These are phyloP conservation scores for Boletellus ananas DNA, from an alignment of 768 basidiomycete species.

Conservation along the genomic window DNA sequence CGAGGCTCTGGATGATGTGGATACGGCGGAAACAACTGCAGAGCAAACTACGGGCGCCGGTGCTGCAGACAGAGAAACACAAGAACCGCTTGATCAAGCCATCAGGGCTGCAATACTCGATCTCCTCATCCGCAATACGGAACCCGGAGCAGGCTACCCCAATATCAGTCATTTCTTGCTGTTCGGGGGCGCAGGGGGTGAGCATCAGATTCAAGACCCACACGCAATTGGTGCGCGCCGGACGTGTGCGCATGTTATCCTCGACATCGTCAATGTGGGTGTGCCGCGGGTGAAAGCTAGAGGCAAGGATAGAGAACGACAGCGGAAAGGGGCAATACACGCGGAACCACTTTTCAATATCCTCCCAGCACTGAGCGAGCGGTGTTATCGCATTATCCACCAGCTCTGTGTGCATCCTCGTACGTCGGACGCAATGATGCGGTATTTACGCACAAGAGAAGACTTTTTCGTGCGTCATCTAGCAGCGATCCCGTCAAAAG, in stretches of 20 bases:
- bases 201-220: constrained; percentile 73
- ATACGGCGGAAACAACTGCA: constrained; percentile 53
- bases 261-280: constrained; percentile 72
- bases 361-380: constrained; percentile 79
- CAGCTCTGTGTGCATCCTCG: constrained; percentile 85
- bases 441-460: constrained; percentile 83
- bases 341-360: constrained; percentile 54
- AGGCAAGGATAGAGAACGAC: constrained; percentile 36
- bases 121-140: constrained; percentile 74
- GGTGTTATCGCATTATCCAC: constrained; percentile 76
- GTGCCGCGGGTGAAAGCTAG: constrained; percentile 54
- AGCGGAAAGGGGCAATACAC: constrained; percentile 25
- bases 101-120: constrained; percentile 77
- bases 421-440: constrained; percentile 76
- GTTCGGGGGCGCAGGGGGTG: constrained; percentile 59
- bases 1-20: constrained; percentile 60
- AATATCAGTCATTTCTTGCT: constrained; percentile 87
- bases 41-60: constrained; percentile 73
- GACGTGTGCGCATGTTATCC: constrained; percentile 76
- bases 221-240: constrained; percentile 64
- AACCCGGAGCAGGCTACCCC: constrained; percentile 58
- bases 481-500: constrained; percentile 64
- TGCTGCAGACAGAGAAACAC: constrained; percentile 48
- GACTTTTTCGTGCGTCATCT: constrained; percentile 88
- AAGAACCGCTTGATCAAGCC: constrained; percentile 56